phyloP scores from a whole-genome alignment of 164 flowering plant genomes.

The Vitis cinerea region DNA sequence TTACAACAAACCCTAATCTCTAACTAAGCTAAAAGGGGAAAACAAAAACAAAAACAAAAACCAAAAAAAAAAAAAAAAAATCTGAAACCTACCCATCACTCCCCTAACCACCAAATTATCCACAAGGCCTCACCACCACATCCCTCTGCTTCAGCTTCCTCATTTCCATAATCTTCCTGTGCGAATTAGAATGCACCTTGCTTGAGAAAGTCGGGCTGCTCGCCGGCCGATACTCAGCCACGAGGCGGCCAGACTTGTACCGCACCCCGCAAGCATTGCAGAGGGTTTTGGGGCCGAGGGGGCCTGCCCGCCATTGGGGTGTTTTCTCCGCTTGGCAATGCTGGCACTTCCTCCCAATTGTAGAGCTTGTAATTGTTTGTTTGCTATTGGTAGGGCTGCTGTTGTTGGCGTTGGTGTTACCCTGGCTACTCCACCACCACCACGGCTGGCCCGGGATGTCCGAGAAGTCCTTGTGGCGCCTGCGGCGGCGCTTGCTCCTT shows the following conservation, averaged over 20 bases:
- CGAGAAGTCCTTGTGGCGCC: slow-evolving; percentile 22
- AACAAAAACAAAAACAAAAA: not conserved
- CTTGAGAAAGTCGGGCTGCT: slow-evolving; percentile 69
- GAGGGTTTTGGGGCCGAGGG: slow-evolving; percentile 79
- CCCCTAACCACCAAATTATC: slow-evolving; percentile 25
- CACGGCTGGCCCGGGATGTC: slow-evolving; percentile 21
- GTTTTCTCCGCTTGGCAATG: slow-evolving; percentile 83
- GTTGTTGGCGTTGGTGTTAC: slow-evolving; percentile 12
- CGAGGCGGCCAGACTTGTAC: slow-evolving; percentile 81
- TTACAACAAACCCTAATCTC: slow-evolving; percentile 18
- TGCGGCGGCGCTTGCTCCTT: slow-evolving; percentile 42
- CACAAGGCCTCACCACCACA: slow-evolving; percentile 20
- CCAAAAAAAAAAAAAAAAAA: not conserved
- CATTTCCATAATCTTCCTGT: slow-evolving; percentile 80
- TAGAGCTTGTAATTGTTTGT: not conserved
- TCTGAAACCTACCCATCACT: not conserved
- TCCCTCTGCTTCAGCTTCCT: slow-evolving; percentile 53
- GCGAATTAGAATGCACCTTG: slow-evolving; percentile 75
- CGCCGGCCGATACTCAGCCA: slow-evolving; percentile 90
- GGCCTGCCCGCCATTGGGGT: slow-evolving; percentile 95
- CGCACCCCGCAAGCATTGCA: slow-evolving; percentile 96
- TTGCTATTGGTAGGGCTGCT: not conserved
- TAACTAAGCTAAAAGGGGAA: not conserved
- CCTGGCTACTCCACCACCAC: slow-evolving; percentile 22
- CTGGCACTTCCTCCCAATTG: slow-evolving; percentile 57